Base-by-base conservation (phyloP, 176 grass and related monocot species). In the Raddia distichophylla region DNA sequence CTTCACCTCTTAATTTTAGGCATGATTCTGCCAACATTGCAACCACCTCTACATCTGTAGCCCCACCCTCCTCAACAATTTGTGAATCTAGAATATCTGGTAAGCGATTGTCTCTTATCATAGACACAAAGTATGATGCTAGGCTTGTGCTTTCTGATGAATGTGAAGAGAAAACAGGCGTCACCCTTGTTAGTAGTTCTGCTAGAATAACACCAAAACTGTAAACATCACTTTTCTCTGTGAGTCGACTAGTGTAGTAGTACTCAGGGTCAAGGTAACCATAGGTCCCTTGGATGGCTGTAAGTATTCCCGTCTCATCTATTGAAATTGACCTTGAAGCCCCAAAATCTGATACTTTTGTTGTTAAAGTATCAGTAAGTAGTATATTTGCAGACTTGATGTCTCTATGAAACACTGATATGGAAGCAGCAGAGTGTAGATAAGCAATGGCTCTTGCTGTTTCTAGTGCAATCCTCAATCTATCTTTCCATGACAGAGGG, bases 321-420 rank as follows among this genome's bases (percentile, higher is more conserved):
- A 80, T 22, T 47, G 86, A 72, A 18, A 84, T 80, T 54, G 86
- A 88, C 5, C 69, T 88, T 68, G 81, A 88, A 60, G 81, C 86
- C 46, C 86, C 86, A 88, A 88, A 88, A 61, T 88, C 86, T 13
- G 75, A 84, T 10, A 84, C 54, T 17, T 88, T 88, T 11, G 81
- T 27, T 56, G 43, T 66, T 62, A 88, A 68, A 50, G 8, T 35
- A 73, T 85, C 89, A 20, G 82, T 84, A 44, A 91, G 76, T 4
- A 91, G 20, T 67, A 91, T 73, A 22, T 91, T 91, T 71, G 69
- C 67, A 18, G 40, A 88, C 43, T 91, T 91, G 42, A 91, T 80
- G 33, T 91, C 85, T 88, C 85, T 88, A 22, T 91, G 85, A 51
- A 85, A 88, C 1, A 91, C 89, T 5, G 89, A 88, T 61, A 91